Base-by-base conservation (phyloP, 1,139 yeast genomes). In the Candida tropicalis region DNA sequence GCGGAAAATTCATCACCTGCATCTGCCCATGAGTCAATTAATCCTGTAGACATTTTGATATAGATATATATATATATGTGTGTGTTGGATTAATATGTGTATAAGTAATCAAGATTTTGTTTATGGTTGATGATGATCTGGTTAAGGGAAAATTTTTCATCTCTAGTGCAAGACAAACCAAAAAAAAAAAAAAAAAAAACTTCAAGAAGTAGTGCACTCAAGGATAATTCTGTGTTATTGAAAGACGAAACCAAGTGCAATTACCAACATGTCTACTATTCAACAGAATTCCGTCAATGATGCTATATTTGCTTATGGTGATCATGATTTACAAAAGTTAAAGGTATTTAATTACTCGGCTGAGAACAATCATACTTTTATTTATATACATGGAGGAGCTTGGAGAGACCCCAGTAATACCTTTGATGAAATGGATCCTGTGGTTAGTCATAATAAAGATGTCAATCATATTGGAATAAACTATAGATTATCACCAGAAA, bases 301-400 rank as follows among this genome's bases (percentile, higher is more conserved):
- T n/a, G n/a, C 32, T 17, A 33, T 27, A 25, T 26, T 37, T 23
- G 35, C 45, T 3, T 65, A 64, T 46, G 70, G 70, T 2, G 41
- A 48, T 4, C 58, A 62, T 44, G 52, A 51, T 2, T 49, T 65
- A 22, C 68, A 66, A 40, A 39, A 39, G 5, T 32, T 63, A 9
- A 65, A 60, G 44, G 48, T 61, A 2, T 62, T 61, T 43, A 45
- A 52, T 6, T 45, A 40, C 31, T 44, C 36, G 2, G 50, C 49
- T 34, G 38, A 38, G 9, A 54, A 55, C 37, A 43, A 25, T 4
- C 44, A 46, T 10, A 53, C 63, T 2, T 55, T 73, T 3, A 64
- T 88, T 1, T 82, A 80, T 51, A 75, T 89, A 29, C 96, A 89
- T 59, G 96, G 96, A 0, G 97, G 97, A 0, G 96, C 93, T 0